Evolutionary conservation across 2,329 filamentous ascomycete genomes (phyloP).

Genomic region (Aspergillus tamarii): DNA sequence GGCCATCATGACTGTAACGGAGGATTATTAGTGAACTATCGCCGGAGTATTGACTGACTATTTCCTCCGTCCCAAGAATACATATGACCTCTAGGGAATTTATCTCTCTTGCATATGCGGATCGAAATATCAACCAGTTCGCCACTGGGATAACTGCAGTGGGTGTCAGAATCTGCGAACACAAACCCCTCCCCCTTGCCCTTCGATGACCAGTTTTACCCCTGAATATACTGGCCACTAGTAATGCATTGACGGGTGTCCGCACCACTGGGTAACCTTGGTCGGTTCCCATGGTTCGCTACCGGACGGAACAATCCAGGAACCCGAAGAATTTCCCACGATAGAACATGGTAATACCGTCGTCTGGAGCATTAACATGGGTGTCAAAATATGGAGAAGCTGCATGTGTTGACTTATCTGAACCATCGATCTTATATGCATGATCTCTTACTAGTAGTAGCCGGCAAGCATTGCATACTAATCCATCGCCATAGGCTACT

Average conservation of each 20-base stretch:
- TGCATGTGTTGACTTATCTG: background rate
- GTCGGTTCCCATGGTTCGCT: constrained; percentile 7
- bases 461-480: background rate
- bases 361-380: background rate
- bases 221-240: background rate
- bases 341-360: background rate
- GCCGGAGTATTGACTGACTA: constrained; percentile 2
- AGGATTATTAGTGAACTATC: constrained; percentile 1
- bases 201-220: background rate
- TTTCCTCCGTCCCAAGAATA: background rate
- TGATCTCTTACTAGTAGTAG: background rate
- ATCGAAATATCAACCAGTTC: constrained; percentile 1
- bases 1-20: background rate
- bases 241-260: constrained; percentile 10
- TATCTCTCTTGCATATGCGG: background rate
- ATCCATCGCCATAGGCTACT: background rate
- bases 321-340: constrained; percentile 5
- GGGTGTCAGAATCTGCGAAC: background rate
- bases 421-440: background rate
- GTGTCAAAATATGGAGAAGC: background rate
- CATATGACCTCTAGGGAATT: background rate
- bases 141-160: background rate
- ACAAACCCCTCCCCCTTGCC: no score
- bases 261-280: constrained; percentile 10
- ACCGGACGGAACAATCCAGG: constrained; percentile 9